Conservation (phyloP, 805 yeast species). For the Lachancea meyersii region DNA sequence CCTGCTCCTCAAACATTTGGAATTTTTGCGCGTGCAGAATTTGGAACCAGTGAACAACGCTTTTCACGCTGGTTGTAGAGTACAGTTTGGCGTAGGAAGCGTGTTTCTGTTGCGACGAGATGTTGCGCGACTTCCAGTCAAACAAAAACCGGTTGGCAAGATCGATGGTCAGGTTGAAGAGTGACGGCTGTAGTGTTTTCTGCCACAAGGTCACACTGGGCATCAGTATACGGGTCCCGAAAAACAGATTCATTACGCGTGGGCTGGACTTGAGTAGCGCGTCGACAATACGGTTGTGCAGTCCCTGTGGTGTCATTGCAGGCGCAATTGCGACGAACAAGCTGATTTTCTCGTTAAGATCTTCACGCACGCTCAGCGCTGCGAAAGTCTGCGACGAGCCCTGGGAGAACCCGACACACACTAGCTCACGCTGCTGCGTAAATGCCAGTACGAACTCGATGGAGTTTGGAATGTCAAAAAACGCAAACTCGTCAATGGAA, state of each 20-base stretch:
- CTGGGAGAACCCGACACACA: constrained; percentile 85
- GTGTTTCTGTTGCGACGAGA: constrained; percentile 63
- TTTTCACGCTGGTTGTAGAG: constrained; percentile 85
- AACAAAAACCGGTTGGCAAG: constrained; percentile 59
- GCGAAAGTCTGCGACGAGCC: constrained; percentile 95
- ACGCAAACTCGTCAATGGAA: constrained; percentile 84
- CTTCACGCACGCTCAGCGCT: constrained; percentile 58
- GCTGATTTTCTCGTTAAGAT: constrained; percentile 49
- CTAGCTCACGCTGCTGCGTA: constrained; percentile 42
- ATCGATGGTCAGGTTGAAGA: constrained; percentile 52
- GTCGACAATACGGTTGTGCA: constrained; percentile 70
- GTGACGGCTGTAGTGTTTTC: constrained; percentile 32
- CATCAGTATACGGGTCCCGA: constrained; percentile 68
- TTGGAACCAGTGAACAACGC: constrained; percentile 95
- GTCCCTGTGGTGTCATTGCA: constrained; percentile 86
- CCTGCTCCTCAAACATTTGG: constrained; percentile 80
- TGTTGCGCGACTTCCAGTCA: constrained; percentile 73
- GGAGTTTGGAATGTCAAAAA: constrained; percentile 81
- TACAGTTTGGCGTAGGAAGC: constrained; percentile 82
- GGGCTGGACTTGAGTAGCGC: constrained; percentile 74
- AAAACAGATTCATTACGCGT: constrained; percentile 56
- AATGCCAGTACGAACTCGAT: constrained; percentile 61
- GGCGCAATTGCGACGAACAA: constrained; percentile 82
- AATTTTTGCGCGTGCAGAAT: constrained; percentile 70
- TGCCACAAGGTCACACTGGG: constrained; percentile 80